phyloP scores from a whole-genome alignment of 768 basidiomycete species.

The Mycena kentingensis region DNA sequence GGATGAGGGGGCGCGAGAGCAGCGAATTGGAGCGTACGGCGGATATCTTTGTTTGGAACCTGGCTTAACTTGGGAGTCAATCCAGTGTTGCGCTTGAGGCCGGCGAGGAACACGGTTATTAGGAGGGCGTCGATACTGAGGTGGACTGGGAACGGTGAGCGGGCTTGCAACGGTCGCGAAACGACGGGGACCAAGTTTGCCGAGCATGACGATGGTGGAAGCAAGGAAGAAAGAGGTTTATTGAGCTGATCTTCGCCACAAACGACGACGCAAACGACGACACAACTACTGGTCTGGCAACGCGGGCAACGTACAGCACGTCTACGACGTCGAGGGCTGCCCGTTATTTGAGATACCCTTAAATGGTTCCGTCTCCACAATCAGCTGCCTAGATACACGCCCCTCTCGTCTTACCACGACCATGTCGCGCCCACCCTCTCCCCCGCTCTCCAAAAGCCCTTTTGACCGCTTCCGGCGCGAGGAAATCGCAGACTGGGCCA shows the following conservation, averaged over 20 bases:
- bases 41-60: slow-evolving; percentile 87
- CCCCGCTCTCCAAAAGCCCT: slow-evolving; percentile 43
- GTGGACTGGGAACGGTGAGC: slow-evolving; percentile 45
- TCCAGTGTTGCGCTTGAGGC: slow-evolving; percentile 81
- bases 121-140: slow-evolving; percentile 78
- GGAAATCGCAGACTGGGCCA: slow-evolving; percentile 74
- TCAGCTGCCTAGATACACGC: neutral
- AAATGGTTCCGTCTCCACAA: neutral
- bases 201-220: slow-evolving; percentile 50
- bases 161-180: slow-evolving; percentile 3
- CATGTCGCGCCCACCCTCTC: slow-evolving; percentile 43
- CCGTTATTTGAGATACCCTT: no score
- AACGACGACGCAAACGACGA: neutral
- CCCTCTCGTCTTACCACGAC: neutral
- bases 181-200: slow-evolving; percentile 49
- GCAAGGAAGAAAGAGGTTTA: neutral
- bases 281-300: no score
- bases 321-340: no score
- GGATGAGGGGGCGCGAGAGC: neutral
- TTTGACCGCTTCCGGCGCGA: slow-evolving; percentile 78
- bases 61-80: slow-evolving; percentile 75
- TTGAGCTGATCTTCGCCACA: neutral
- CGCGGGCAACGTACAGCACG: no score
- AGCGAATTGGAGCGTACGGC: slow-evolving; percentile 54
- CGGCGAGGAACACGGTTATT: slow-evolving; percentile 80